phyloP scores from a whole-genome alignment of 2,329 filamentous ascomycete species.

The Beauveria sp. region DNA sequence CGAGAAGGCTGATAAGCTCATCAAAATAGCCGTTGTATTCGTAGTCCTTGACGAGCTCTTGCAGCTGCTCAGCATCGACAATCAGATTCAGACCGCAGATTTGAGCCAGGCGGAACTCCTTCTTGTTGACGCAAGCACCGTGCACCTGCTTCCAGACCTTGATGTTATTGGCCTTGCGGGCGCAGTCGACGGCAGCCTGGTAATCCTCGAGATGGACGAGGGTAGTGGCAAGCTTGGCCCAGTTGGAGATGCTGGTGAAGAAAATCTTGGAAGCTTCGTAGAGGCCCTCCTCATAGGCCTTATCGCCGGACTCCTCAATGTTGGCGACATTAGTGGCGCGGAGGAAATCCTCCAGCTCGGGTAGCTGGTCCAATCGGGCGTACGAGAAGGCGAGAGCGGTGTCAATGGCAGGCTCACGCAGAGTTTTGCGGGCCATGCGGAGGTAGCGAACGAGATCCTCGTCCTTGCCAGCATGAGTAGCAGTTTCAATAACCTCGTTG shows the following conservation, averaged over 20 bases:
- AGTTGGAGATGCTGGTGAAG: constrained; percentile 97
- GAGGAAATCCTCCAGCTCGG: constrained; percentile 94
- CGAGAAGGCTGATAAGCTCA: constrained; percentile 87
- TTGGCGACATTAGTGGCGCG: constrained; percentile 90
- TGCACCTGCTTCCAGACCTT: constrained; percentile 99
- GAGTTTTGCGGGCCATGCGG: constrained; percentile 93
- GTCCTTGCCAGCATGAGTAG: constrained; percentile 92
- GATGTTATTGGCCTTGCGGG: constrained; percentile 96
- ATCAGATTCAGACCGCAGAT: constrained; percentile 98
- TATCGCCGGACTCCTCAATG: constrained; percentile 94
- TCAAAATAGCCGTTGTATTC: constrained; percentile 97
- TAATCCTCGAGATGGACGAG: constrained; percentile 96
- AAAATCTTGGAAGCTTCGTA: constrained; percentile 98
- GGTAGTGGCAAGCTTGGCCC: constrained; percentile 96
- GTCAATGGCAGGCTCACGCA: constrained; percentile 88
- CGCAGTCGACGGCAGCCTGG: constrained; percentile 94
- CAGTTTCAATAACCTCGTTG: constrained; percentile 90
- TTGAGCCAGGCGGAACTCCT: constrained; percentile 96
- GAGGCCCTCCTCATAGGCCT: constrained; percentile 89
- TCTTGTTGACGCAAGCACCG: constrained; percentile 91
- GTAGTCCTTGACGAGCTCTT: constrained; percentile 91
- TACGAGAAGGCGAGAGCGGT: constrained; percentile 91
- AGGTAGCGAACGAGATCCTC: constrained; percentile 95
- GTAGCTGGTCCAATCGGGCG: constrained; percentile 82
- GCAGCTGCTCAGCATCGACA: constrained; percentile 90